Base-by-base conservation (phyloP, 2,329 filamentous ascomycete genomes). In the Pyrenochaeta sp. region DNA sequence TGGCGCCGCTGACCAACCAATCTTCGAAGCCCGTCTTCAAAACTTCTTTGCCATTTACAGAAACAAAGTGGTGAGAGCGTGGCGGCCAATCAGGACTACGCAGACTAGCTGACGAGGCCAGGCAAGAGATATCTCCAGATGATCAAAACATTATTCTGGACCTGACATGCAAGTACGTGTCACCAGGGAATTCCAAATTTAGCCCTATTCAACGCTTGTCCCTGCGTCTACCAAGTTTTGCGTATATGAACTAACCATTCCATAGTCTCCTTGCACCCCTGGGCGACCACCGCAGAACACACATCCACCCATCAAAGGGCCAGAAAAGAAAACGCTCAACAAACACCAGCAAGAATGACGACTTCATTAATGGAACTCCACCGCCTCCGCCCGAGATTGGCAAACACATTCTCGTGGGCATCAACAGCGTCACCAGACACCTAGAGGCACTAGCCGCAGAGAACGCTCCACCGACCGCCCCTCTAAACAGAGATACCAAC, bases 81-180 rank as follows among this genome's bases (percentile, higher is more conserved):
- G 28, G 22, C 18, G 28, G 19, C 7, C 24, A 28, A 11, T 7
- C 10, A 24, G 27, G 11, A n/a, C n/a, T 4, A 24, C 30, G 35
- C 21, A 35, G 46, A n/a, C 8, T 35, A 22, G 31, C 41, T 61
- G 23, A 61, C 34, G 15, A 20, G 24, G 3, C 5, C 35, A 90
- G 87, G 85, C 87, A 87, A 6, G 68, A 77, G 28, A 77, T 88
- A 29, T 74, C 76, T 2, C 62, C 72, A 13, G 73, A 82, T 35
- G 77, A 88, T 38, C 84, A 88, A 66, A 79, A 85, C 37, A 76
- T 78, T 3, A 85, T 89, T 24, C 63, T 89, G 7, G 84, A 88
- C 51, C 74, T 90, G 35, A 74, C 89, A 4, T 87, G 82, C 80
- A 80, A 76, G 86, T 88, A 77, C 58, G 74, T 69, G 49, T 34